phyloP scores from a whole-genome alignment of 1,139 yeast genomes.

The Kluyveromyces sp. region DNA sequence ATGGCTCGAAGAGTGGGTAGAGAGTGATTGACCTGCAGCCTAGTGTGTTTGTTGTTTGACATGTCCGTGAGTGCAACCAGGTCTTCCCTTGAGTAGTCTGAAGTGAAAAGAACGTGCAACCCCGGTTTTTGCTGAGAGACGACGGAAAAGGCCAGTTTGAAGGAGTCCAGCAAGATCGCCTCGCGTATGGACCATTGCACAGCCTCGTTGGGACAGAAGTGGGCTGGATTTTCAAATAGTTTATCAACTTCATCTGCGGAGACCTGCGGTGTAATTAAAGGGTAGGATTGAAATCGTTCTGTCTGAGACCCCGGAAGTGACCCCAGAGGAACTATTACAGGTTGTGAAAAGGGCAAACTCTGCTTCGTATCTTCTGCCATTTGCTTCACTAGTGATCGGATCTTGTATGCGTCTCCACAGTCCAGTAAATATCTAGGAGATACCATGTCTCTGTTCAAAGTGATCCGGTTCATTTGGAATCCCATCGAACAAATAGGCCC shows the following conservation, averaged over 20 bases:
- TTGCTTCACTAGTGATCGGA: neutral
- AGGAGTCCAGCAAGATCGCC: neutral
- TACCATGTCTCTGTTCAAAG: neutral
- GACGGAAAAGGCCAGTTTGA: constrained; percentile 2
- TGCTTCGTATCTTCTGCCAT: neutral
- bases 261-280: neutral
- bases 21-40: neutral
- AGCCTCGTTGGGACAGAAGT: neutral
- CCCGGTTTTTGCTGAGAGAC: constrained; percentile 2
- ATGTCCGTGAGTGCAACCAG: neutral
- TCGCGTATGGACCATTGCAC: constrained; percentile 1
- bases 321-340: neutral
- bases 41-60: neutral
- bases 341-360: neutral
- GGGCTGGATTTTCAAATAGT: neutral
- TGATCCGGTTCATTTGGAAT: constrained; percentile 3
- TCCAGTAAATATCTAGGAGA: neutral
- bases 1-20: neutral
- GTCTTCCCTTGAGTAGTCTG: neutral
- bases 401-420: constrained; percentile 1
- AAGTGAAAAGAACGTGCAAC: constrained; percentile 1
- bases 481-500: constrained; percentile 5
- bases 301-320: neutral
- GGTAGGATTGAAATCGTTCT: neutral
- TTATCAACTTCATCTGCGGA: constrained; percentile 1